Base-by-base conservation (phyloP, 192 early-diverging fungal species). In the Gaertneriomyces semiglobifer region DNA sequence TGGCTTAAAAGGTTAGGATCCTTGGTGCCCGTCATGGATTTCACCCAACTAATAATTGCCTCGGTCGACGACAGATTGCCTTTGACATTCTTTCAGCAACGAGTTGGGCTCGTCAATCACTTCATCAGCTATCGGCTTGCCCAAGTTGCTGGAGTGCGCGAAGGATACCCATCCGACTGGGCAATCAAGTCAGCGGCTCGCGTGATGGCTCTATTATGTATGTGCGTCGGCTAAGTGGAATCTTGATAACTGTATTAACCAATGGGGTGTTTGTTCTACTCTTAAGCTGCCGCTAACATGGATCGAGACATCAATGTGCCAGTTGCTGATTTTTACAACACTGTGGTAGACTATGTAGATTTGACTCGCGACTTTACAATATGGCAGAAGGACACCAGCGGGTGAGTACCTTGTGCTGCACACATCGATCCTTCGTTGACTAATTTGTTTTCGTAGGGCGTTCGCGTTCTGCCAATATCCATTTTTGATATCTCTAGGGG, bases 121-220 rank as follows among this genome's bases (percentile, higher is more conserved):
- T 95, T 95, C 55, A 88, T 94, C 45, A 88, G 88, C 11, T 89
- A 87, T 73, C 78, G 92, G 33, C 77, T 97, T 7, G 78, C 88
- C n/a, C 87, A 89, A 25, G 55, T 16, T 16, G 5, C 39, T 38
- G 75, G 75, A 4, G 77, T 79, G 62, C 56, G 61, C 10, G 74
- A 79, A 8, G 74, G 68, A 47, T 94, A 97, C 71, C 87, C 90
- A 72, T 81, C 84, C 11, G 94, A 97, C 72, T 94, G 93, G 87
- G 83, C 87, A 47, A 84, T 94, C 44, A 79, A 81, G 50, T 85
- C 91, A 16, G 94, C 93, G 0, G 87, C 94, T 41, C 79, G 90
- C 19, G 86, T 93, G 33, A 95, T 97, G 95, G 88, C 90, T 9
- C 78, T 97, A 9, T 76, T 95, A 40, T 89, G 88, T 88, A 82